Percentiles rank a stretch among this genome's conserved stretches.
Evolutionary conservation across 192 early-diverging fungal species (phyloP).

Genomic region (Entomortierella lignicola): DNA sequence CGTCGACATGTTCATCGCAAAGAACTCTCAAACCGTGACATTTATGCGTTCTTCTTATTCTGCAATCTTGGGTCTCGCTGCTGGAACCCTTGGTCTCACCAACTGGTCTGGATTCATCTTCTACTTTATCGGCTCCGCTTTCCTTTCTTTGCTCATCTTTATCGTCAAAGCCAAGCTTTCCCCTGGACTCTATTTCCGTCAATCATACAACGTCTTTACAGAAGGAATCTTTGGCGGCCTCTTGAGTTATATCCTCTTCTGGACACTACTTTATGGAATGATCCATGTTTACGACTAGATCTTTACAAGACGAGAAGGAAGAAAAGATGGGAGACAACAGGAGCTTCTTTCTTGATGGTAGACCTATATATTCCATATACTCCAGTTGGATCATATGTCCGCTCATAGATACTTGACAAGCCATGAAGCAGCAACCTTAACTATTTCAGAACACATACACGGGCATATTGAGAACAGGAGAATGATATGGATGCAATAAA

Average conservation of each 20-base stretch:
- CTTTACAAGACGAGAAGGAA: too few species aligned
- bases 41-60: conserved; percentile 78
- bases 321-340: too few species aligned
- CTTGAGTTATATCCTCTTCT: conserved; percentile 80
- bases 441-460: not conserved
- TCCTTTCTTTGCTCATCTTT: conserved; percentile 71
- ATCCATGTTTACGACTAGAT: conserved; percentile 82
- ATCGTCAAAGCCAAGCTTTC: conserved; percentile 68
- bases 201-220: conserved; percentile 60
- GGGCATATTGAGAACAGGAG: not conserved
- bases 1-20: conserved; percentile 62
- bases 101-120: conserved; percentile 87
- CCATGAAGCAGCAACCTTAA: too few species aligned
- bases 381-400: too few species aligned
- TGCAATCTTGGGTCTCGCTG: conserved; percentile 82
- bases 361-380: too few species aligned
- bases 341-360: too few species aligned
- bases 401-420: not conserved
- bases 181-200: conserved; percentile 69
- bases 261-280: conserved; percentile 81
- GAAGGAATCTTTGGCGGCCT: conserved; percentile 70
- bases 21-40: conserved; percentile 71
- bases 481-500: not conserved
- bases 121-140: conserved; percentile 75
- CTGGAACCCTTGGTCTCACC: conserved; percentile 90